A percentile compares a stretch with the other conserved stretches of the same genome.
Conservation (phyloP, 176 grass and related monocot genomes). For the Dactylis glomerata region DNA sequence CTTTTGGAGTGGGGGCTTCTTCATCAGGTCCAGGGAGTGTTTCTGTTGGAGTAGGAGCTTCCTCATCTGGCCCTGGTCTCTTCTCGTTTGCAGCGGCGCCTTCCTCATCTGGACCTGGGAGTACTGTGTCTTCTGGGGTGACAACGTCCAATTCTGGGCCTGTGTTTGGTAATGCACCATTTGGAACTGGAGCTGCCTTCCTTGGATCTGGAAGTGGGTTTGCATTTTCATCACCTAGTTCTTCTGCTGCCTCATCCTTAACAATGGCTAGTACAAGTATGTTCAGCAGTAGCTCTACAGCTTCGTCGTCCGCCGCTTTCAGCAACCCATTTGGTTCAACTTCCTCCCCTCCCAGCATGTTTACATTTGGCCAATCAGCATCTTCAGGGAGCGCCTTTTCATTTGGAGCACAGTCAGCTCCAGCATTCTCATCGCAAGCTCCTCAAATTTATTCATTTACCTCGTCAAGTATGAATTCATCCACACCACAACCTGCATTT, state of each 20-base stretch:
- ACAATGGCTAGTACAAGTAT: slow-evolving; percentile 21
- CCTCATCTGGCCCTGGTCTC: slow-evolving; percentile 24
- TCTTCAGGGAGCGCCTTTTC: slow-evolving; percentile 43
- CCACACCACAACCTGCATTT: slow-evolving; percentile 41
- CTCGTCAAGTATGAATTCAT: slow-evolving; percentile 33
- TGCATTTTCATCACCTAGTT: slow-evolving; percentile 46
- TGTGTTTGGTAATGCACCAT: slow-evolving; percentile 38
- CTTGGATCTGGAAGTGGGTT: slow-evolving; percentile 35
- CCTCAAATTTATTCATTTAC: slow-evolving; percentile 51
- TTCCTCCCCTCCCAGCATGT: slow-evolving; percentile 40
- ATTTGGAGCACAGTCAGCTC: slow-evolving; percentile 39
- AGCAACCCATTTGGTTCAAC: slow-evolving; percentile 44
- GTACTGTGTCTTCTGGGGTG: slow-evolving; percentile 31
- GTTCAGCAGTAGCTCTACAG: slow-evolving; percentile 18
- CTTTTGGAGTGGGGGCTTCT: slow-evolving; percentile 13
- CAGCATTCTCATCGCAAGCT: slow-evolving; percentile 31
- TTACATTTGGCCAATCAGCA: slow-evolving; percentile 48
- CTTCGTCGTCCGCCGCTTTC: slow-evolving; percentile 35
- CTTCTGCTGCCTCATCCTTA: slow-evolving; percentile 33
- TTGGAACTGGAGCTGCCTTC: slow-evolving; percentile 43
- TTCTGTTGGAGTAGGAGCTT: slow-evolving; percentile 20
- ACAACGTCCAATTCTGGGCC: slow-evolving; percentile 31
- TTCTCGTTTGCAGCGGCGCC: slow-evolving; percentile 8
- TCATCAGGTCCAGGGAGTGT: slow-evolving; percentile 16
- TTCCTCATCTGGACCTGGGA: slow-evolving; percentile 38